Conservation (phyloP, 192 early-diverging fungal species). For the Backusella mclennaniae region DNA sequence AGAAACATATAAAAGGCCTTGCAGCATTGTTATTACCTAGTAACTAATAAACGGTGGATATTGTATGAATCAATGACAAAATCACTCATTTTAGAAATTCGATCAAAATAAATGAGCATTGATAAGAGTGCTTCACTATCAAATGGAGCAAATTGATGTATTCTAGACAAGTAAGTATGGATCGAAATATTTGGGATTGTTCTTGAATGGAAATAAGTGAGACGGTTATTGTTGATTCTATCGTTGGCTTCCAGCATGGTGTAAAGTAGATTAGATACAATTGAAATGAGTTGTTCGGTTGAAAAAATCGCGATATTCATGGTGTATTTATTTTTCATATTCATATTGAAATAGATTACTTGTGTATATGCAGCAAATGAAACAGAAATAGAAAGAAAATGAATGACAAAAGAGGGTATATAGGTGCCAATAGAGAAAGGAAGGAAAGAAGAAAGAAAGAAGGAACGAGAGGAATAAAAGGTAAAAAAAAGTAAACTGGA, state of each 20-base stretch:
- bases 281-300: conserved; percentile 38
- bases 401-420: not conserved
- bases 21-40: conserved; percentile 24
- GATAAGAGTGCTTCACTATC: conserved; percentile 65
- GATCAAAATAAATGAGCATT: conserved; percentile 71
- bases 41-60: conserved; percentile 68
- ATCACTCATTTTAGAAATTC: conserved; percentile 50
- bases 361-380: conserved; percentile 54
- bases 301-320: conserved; percentile 44
- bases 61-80: conserved; percentile 63
- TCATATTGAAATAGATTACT: conserved; percentile 53
- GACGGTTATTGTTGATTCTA: conserved; percentile 18
- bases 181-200: conserved; percentile 64
- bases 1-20: too few species aligned
- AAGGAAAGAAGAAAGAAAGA: not conserved
- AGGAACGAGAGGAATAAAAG: not conserved
- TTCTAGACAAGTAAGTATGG: conserved; percentile 62
- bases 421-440: not conserved
- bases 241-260: conserved; percentile 49
- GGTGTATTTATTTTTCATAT: conserved; percentile 31
- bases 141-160: conserved; percentile 65
- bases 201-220: conserved; percentile 69
- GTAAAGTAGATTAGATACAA: conserved; percentile 47
- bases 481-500: too few species aligned
- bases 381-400: not conserved